Base-by-base conservation (phyloP, 2,329 filamentous ascomycete species). In the Macrophomina pseudophaseolina region DNA sequence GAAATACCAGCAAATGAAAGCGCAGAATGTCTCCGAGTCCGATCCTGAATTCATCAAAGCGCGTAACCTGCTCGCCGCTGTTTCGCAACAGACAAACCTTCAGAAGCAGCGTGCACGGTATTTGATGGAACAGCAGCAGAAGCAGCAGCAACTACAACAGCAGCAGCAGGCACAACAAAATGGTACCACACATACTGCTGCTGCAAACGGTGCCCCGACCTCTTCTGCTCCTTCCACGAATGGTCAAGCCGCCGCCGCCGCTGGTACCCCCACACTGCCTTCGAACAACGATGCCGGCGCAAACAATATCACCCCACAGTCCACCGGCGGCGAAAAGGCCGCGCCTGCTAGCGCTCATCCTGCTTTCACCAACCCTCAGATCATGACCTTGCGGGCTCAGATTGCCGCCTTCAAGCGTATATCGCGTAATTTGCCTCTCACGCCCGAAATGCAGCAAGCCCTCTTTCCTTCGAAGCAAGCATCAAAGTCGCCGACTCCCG, bases 351-450 rank as follows among this genome's bases (percentile, higher is more conserved):
- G 67, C 32, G 68, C 68, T 16, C 67, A 71, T 8, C 70, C 71
- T 16, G 68, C 72, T 16, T 94, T 97, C 76, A 90, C 89, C 12
- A 86, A 87, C 30, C 91, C 95, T 66, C 95, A 99, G 76, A 82
- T 97, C 53, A 84, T 86, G 30, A 87, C 92, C 51, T 82, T 99
- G 9, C 86, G 92, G 68, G 90, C 91, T 70, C 95, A 99, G 77
- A 97, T 98, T 60, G 86, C 90, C 72, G 94, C 94, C 0, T 98
- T 97, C 80, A 96, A 96, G 79, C 86, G 93, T 71, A 84, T 99
- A 4, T 90, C 92, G 5, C 96, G 95, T 79, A 97, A 97, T 71
- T 85, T 91, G 14, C 90, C 93, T 0, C 88, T 98, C 3, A 93
- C 94, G 0, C 80, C 87, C 35, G 86, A 88, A 69, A 86, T 97